These are phyloP conservation scores for Rhytidiadelphus loreus DNA, from an alignment of 225 moss, liverwort and hornwort genomes.

Conservation along the genomic window DNA sequence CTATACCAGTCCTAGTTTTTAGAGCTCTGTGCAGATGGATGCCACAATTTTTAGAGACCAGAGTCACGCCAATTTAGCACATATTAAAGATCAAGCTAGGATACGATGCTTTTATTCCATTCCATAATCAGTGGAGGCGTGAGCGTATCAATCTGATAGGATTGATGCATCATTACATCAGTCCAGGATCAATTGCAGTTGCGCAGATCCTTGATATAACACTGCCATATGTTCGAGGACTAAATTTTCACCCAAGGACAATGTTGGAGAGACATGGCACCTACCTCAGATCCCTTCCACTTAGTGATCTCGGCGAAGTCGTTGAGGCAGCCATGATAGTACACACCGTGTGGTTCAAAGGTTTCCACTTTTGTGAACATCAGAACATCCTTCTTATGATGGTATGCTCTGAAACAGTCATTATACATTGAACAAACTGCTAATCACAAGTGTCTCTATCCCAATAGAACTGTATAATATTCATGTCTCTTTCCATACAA, in stretches of 20 bases:
- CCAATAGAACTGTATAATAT: background rate
- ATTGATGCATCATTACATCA: background rate
- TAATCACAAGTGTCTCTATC: background rate
- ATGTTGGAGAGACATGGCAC: background rate
- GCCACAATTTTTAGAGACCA: background rate
- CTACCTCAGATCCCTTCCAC: constrained; percentile 87
- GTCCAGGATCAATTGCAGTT: background rate
- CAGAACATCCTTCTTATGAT: constrained; percentile 62
- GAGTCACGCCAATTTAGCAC: background rate
- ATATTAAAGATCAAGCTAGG: background rate
- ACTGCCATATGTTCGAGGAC: background rate
- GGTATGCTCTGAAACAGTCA: constrained; percentile 41
- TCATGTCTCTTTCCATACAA: background rate
- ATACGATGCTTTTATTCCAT: background rate
- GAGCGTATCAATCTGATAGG: background rate
- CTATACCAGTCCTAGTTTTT: too few relatives aligned
- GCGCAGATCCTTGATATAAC: background rate
- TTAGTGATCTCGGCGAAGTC: constrained; percentile 68
- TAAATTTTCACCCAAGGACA: background rate
- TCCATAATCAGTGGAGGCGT: background rate
- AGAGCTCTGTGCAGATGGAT: background rate
- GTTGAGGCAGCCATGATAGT: constrained; percentile 94
- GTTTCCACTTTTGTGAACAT: constrained; percentile 63
- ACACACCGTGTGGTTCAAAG: constrained; percentile 74
- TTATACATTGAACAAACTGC: background rate